These are phyloP conservation scores for Cladosporium sp. DNA, from an alignment of 2,329 filamentous ascomycete genomes.

Conservation along the genomic window DNA sequence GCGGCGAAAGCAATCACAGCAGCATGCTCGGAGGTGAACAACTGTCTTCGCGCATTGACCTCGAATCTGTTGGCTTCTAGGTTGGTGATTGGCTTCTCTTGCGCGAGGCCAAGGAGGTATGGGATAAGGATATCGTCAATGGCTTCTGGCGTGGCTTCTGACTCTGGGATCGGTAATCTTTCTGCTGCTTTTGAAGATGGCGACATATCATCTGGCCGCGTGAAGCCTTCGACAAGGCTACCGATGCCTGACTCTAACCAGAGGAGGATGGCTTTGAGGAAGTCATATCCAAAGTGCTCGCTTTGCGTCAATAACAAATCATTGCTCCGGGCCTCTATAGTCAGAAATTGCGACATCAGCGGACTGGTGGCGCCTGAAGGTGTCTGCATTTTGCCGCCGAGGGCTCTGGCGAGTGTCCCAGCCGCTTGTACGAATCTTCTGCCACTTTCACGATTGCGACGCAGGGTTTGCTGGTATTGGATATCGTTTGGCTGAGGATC, in stretches of 20 bases:
- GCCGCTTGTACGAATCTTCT: conserved; percentile 64
- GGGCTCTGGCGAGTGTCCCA: conserved; percentile 56
- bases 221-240: conserved; percentile 58
- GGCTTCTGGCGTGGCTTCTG: conserved; percentile 51
- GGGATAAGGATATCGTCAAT: conserved; percentile 60
- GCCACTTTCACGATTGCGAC: conserved; percentile 55
- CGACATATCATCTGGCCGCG: conserved; percentile 43
- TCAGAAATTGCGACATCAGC: conserved; percentile 28
- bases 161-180: conserved; percentile 50
- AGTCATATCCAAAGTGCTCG: conserved; percentile 63
- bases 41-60: conserved; percentile 51
- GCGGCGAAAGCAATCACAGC: conserved; percentile 59
- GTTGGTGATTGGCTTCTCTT: conserved; percentile 53
- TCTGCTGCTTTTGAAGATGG: conserved; percentile 37
- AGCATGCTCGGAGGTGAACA: conserved; percentile 55
- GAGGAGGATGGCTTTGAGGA: conserved; percentile 62
- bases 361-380: conserved; percentile 24
- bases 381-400: conserved; percentile 56
- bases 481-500: conserved; percentile 56
- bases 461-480: conserved; percentile 55
- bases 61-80: conserved; percentile 61
- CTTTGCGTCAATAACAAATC: conserved; percentile 40
- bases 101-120: conserved; percentile 57
- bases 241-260: conserved; percentile 62
- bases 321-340: conserved; percentile 41